These are phyloP conservation scores for Holtermanniella nyarrowii DNA, from an alignment of 768 basidiomycete genomes.

Conservation along the genomic window DNA sequence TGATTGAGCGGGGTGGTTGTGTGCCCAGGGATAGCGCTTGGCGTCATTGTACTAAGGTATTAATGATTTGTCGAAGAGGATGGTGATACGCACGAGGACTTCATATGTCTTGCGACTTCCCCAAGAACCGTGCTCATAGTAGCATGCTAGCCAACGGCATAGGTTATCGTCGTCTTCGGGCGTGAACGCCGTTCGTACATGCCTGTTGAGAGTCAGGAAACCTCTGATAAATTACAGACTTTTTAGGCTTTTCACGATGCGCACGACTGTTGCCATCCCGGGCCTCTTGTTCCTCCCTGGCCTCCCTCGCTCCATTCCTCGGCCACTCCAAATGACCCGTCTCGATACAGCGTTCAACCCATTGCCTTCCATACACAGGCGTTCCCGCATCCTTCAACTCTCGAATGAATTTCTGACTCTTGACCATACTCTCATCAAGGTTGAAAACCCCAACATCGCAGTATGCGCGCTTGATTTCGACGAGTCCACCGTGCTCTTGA, in stretches of 20 bases:
- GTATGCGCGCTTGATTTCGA: not conserved
- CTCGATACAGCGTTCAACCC: not conserved
- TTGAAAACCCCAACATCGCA: not conserved
- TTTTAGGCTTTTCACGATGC: no score
- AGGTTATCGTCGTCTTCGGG: constrained; percentile 30
- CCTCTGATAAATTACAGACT: not conserved
- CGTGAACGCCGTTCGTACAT: constrained; percentile 23
- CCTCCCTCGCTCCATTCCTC: not conserved
- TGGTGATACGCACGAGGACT: not conserved
- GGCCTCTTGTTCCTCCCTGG: constrained; percentile 12
- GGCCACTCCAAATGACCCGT: not conserved
- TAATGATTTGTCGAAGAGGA: not conserved
- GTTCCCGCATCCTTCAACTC: no score
- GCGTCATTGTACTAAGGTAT: not conserved
- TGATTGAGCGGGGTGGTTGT: constrained; percentile 23
- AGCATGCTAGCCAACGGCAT: constrained; percentile 22
- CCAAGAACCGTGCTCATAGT: constrained; percentile 24
- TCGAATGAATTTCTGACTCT: no score
- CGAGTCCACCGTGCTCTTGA: not conserved
- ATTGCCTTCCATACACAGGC: no score
- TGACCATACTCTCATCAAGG: no score
- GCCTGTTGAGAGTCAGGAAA: not conserved
- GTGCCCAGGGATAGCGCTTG: constrained; percentile 15
- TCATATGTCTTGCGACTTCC: constrained; percentile 22
- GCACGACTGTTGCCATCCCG: constrained; percentile 29